A percentile compares a stretch with the other conserved stretches of the same genome.
These are phyloP conservation scores for Stachybotrys echinatus DNA, from an alignment of 2,329 filamentous ascomycete species.

Conservation along the genomic window DNA sequence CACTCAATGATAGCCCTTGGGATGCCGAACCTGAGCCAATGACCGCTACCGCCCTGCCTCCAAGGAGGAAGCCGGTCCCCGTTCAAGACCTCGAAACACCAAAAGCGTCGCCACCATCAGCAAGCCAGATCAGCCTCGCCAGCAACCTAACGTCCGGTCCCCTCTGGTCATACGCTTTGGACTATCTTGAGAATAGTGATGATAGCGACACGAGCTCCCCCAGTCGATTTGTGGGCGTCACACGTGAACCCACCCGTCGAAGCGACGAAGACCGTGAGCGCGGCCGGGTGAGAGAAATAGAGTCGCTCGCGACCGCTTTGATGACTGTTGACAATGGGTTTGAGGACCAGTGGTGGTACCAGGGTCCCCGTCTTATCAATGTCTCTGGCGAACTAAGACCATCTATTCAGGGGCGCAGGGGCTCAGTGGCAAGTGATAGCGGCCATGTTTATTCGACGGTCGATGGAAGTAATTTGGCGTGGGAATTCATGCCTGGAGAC, in stretches of 20 bases:
- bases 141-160: not conserved
- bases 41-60: conserved; percentile 18
- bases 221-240: not conserved
- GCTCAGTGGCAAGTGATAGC: not conserved
- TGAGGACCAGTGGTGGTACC: conserved; percentile 54
- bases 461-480: not conserved
- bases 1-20: conserved; percentile 42
- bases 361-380: conserved; percentile 28
- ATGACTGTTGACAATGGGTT: conserved; percentile 55
- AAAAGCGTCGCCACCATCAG: not conserved
- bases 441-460: not conserved
- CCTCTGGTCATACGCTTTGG: not conserved
- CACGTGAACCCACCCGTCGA: conserved; percentile 1
- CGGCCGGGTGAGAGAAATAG: conserved; percentile 31
- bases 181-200: not conserved
- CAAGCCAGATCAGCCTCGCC: not conserved
- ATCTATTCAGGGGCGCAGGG: not conserved
- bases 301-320: conserved; percentile 45
- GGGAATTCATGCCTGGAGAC: not conserved
- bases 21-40: conserved; percentile 28
- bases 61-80: conserved; percentile 8
- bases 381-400: conserved; percentile 9
- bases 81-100: conserved; percentile 8
- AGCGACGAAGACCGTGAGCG: conserved; percentile 24
- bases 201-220: not conserved